Base-by-base conservation (phyloP, 2,329 filamentous ascomycete species). In the Penicillium sp. region DNA sequence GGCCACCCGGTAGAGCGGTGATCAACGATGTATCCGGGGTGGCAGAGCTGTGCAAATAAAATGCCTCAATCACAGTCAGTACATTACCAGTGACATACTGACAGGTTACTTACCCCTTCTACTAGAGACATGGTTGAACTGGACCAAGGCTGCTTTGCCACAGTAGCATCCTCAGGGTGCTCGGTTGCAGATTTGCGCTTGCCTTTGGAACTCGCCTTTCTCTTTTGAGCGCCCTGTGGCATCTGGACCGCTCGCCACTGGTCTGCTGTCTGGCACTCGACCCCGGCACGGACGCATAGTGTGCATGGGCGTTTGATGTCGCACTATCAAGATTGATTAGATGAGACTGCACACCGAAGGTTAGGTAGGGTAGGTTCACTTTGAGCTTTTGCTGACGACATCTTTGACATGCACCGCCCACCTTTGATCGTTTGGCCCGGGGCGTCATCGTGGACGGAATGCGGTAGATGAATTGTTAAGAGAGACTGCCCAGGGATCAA, bases 301-400 rank as follows among this genome's bases (percentile, higher is more conserved):
- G 70, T 73, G 54, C 73, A 75, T 10, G 73, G 73, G 2, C 72
- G 70, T 27, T 70, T 53, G 27, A 68, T 60, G 44, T 72, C 70
- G 55, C 70, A 71, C 70, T 72, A 43, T 6, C 36, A 16, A 35
- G 53, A 9, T 31, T 31, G 2, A 9, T 55, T 22, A 55, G 53
- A 22, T 7, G 37, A 7, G 22, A 9, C 19, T 16, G 33, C 31
- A 31, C 7, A 14, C 24, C n/a, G 24, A 14, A 18, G 9, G 11
- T 35, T 36, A 39, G 19, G 7, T 31, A n/a, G 24, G 18, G 18
- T 19, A 9, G 6, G 50, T 52, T 40, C 16, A 70, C 68, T 60
- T 68, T 70, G 31, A 71, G 56, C 55, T 71, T 71, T 55, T 71
- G 69, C n/a, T 62, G 62, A 10, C 68, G 59, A 50, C 69, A 70